Base-by-base conservation (phyloP, 805 yeast species). In the Cephaloascus albidus region DNA sequence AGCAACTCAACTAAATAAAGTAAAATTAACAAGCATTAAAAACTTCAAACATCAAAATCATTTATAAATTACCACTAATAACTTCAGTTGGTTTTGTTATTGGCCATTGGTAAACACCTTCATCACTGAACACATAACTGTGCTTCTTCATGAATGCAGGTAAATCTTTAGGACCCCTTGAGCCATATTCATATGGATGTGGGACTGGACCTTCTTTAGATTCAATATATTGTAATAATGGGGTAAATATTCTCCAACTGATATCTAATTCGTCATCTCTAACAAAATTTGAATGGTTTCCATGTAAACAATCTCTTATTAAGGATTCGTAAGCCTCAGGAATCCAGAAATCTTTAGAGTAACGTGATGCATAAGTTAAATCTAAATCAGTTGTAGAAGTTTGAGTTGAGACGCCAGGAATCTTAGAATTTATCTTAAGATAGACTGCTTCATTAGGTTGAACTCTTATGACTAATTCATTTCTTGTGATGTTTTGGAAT, bases 321-420 rank as follows among this genome's bases (percentile, higher is more conserved):
- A 93, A 76, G 1, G 96, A 84, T 69, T 93, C 98, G 62, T 93
- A 93, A 33, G 97, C 97, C 70, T 90, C 96, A 35, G 98, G 97
- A 54, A 93, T 89, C 81, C 93, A 84, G 65, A 86, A 83, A 56
- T 86, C 83, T 46, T 84, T 68, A 20, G 71, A 65, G 68, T 83
- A 93, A 57, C 97, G 78, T 38, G 71, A 69, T 40, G 81, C 65
- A 61, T 93, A 93, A 28, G 94, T 84, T 55, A 93, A 72, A 58
- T 93, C 96, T 53, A 93, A 76, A 57, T 90, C 97, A 20, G 96
- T 86, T 43, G 85, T 74, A 23, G 90, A 78, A 16, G 93, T 82
- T 51, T 77, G 75, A 50, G 84, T 83, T 38, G 90, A 74, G 43
- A 89, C 72, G 47, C 98, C 98, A 2, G 98, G 97, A 42, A 85